A percentile compares a stretch with the other conserved stretches of the same genome.
Conservation (phyloP, 176 grass and related monocot species). For the Cymbopogon citratus region DNA sequence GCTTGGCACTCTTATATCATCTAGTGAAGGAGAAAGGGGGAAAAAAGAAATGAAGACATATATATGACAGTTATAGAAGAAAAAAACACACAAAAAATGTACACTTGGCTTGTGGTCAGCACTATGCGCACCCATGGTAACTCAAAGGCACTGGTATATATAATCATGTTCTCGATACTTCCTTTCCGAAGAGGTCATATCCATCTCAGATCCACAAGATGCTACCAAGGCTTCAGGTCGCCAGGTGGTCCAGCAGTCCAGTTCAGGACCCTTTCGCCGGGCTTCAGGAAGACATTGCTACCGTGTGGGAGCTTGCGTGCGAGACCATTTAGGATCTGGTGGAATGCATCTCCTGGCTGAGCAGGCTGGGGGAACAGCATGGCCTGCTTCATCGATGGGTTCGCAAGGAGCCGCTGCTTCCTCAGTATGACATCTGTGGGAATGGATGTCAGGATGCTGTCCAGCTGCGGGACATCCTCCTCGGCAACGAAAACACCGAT, state of each 20-base stretch:
- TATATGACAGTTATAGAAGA: conserved; percentile 31
- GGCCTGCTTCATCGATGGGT: conserved; percentile 89
- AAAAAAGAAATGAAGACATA: conserved; percentile 1
- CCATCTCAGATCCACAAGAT: background rate
- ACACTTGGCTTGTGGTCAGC: conserved; percentile 64
- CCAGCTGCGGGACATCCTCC: background rate
- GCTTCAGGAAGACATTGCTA: conserved; percentile 60
- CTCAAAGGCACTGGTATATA: conserved; percentile 26
- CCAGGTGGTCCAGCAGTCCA: conserved; percentile 73
- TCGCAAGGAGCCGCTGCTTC: conserved; percentile 83
- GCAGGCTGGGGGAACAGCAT: conserved; percentile 84
- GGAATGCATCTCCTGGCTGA: conserved; percentile 74
- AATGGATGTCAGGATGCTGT: conserved; percentile 79
- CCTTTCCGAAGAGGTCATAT: conserved; percentile 10
- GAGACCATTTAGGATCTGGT: conserved; percentile 82
- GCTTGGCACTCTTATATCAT: conserved; percentile 14
- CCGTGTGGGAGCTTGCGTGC: conserved; percentile 80
- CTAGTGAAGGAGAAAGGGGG: background rate
- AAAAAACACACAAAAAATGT: conserved; percentile 40
- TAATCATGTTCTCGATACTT: background rate
- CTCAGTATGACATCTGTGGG: conserved; percentile 74
- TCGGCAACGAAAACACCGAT: too few relatives aligned
- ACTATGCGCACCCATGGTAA: conserved; percentile 34
- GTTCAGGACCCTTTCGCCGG: conserved; percentile 62
- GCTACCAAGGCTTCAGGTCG: conserved; percentile 79